Base-by-base conservation (phyloP, 192 early-diverging fungal genomes). In the Backusella macrospora region DNA sequence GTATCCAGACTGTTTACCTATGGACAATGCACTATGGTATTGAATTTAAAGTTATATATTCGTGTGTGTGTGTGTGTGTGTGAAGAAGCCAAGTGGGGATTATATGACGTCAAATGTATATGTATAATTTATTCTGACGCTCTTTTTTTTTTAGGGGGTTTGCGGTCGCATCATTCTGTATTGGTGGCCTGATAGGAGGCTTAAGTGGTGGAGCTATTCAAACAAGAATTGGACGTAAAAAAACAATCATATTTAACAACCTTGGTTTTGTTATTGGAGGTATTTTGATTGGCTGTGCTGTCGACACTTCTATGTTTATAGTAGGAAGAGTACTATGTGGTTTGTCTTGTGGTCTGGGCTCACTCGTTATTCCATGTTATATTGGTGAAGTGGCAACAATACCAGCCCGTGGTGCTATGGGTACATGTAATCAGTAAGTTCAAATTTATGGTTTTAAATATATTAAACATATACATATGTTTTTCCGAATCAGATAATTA, bases 361-460 rank as follows among this genome's bases (percentile, higher is more conserved):
- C 86, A 40, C 71, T 86, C 29, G 76, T 77, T 1, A 79, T 76
- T 34, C 82, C 85, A 16, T 88, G 92, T 6, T 95, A 94, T 73
- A 86, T 95, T 21, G 89, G 88, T 16, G 95, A 95, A 77, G 88
- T 95, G 65, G 83, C 91, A 0, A 93, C 93, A 0, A 86, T 89
- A 3, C 81, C 81, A n/a, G 80, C 83, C 40, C 86, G 92, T 73
- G 93, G 92, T 21, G 73, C 86, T 6, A 80, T 95, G 75, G 92
- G 95, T 29, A 86, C 89, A 42, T 81, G 89, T 68, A 90, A 91
- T 75, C 93, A 95, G 83, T 34, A 34, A 34, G 29, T 34, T 34
- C 29, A 34, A 1, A 34, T 34, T 34, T 34, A 34, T 34, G 29
- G 29, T 34, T 34, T 34, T 34, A 34, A 34, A 34, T 34, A 34